Conservation (phyloP, 306 rosid species). For the Dalbergia cochinchinensis region DNA sequence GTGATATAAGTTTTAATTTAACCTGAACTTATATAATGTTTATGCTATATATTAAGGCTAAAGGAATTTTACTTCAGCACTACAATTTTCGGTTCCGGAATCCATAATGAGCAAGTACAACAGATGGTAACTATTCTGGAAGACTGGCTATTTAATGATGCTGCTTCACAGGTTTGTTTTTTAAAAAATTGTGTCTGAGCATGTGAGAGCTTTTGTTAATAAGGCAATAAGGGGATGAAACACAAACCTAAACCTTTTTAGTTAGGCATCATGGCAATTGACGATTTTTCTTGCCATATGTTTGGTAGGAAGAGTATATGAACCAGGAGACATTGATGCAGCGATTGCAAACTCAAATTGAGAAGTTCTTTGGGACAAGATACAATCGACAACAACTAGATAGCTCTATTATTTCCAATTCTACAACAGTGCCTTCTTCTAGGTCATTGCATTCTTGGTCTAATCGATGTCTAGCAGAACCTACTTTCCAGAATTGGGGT, state of each 20-base stretch:
- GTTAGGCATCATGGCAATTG: slow-evolving; percentile 24
- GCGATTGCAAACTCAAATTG: slow-evolving; percentile 36
- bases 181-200: not conserved
- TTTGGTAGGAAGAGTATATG: slow-evolving; percentile 56
- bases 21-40: not conserved
- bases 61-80: slow-evolving; percentile 34
- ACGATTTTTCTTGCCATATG: slow-evolving; percentile 2
- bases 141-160: slow-evolving; percentile 36
- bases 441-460: slow-evolving; percentile 13
- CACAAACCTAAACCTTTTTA: not conserved
- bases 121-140: slow-evolving; percentile 37
- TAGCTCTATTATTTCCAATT: not conserved
- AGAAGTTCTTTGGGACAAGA: not conserved
- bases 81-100: not conserved
- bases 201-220: not conserved
- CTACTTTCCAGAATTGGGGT: slow-evolving; percentile 5
- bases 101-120: not conserved
- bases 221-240: not conserved
- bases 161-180: slow-evolving; percentile 60
- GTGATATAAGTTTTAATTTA: slow-evolving; percentile 5
- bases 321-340: slow-evolving; percentile 45
- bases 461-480: not conserved
- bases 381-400: slow-evolving; percentile 20
- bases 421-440: slow-evolving; percentile 17
- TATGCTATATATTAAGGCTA: slow-evolving; percentile 29